Percentiles rank a stretch among this genome's conserved stretches.
These are phyloP conservation scores for Scheffersomyces parashehatae DNA, from an alignment of 1,139 yeast species.

Conservation along the genomic window DNA sequence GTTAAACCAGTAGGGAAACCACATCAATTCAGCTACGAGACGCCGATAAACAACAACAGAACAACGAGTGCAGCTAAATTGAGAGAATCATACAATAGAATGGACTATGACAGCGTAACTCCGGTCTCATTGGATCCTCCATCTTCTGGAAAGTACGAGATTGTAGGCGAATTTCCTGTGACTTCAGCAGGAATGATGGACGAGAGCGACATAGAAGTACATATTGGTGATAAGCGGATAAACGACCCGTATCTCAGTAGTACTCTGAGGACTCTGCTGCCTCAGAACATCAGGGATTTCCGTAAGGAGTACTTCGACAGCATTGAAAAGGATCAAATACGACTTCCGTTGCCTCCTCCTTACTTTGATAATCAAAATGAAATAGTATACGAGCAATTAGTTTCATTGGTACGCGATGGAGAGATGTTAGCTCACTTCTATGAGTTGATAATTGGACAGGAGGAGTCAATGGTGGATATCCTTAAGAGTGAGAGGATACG, in stretches of 20 bases:
- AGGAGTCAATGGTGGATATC: slow-evolving; percentile 21
- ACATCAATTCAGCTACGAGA: slow-evolving; percentile 18
- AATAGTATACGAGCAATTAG: slow-evolving; percentile 14
- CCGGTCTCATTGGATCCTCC: slow-evolving; percentile 7
- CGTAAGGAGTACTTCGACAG: slow-evolving; percentile 11
- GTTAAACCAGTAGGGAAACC: slow-evolving; percentile 22
- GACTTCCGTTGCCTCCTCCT: slow-evolving; percentile 14
- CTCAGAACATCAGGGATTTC: not conserved
- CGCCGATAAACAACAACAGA: slow-evolving; percentile 18
- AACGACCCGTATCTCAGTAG: slow-evolving; percentile 35
- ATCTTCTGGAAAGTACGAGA: slow-evolving; percentile 22
- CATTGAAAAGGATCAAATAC: slow-evolving; percentile 1
- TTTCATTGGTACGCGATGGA: slow-evolving; percentile 22
- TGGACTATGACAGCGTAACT: slow-evolving; percentile 9
- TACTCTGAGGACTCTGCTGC: not conserved
- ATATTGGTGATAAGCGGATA: slow-evolving; percentile 44
- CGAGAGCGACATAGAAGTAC: slow-evolving; percentile 31
- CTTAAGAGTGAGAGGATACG: slow-evolving; percentile 53
- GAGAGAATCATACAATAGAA: slow-evolving; percentile 16
- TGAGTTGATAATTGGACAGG: slow-evolving; percentile 14
- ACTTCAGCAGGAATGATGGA: slow-evolving; percentile 42
- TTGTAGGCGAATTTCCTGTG: slow-evolving; percentile 37
- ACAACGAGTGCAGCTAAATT: slow-evolving; percentile 9
- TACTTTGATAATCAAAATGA: slow-evolving; percentile 10
- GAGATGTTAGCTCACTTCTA: slow-evolving; percentile 29